These are phyloP conservation scores for Blastobotrys niveus DNA, from an alignment of 1,139 yeast genomes.

Conservation along the genomic window DNA sequence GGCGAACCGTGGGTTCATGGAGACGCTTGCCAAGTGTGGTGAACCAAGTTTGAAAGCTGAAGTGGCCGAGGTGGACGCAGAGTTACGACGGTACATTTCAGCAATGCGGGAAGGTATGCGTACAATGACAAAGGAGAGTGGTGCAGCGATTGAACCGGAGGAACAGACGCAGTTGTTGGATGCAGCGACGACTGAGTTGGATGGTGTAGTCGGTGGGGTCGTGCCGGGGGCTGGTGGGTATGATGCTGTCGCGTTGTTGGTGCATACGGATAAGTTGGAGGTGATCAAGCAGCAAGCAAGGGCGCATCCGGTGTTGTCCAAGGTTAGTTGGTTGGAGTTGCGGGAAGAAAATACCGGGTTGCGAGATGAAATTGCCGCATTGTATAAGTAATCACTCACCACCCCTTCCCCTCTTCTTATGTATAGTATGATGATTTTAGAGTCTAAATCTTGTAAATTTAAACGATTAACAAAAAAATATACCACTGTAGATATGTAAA, in stretches of 20 bases:
- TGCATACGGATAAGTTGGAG: constrained; percentile 44
- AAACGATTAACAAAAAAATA: not conserved
- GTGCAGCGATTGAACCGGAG: constrained; percentile 84
- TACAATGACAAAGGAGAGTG: constrained; percentile 54
- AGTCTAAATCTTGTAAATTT: no score
- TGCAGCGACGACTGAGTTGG: constrained; percentile 43
- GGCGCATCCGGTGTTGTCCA: constrained; percentile 22
- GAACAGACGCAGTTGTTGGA: constrained; percentile 71
- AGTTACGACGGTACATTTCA: no score
- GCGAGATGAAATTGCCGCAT: constrained; percentile 15
- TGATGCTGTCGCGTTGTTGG: constrained; percentile 80
- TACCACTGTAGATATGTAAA: not conserved
- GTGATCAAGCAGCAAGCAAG: constrained; percentile 38
- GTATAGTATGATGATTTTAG: not conserved
- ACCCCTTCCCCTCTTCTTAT: no score
- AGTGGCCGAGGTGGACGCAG: not conserved
- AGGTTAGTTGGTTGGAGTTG: constrained; percentile 34
- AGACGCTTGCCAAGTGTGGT: constrained; percentile 35
- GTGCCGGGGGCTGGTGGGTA: constrained; percentile 99
- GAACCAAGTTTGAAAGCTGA: not conserved
- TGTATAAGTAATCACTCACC: not conserved
- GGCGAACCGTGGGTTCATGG: constrained; percentile 55
- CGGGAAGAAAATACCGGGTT: constrained; percentile 34
- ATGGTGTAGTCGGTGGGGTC: constrained; percentile 87
- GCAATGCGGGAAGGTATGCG: constrained; percentile 53